phyloP scores from a whole-genome alignment of 257 asterid species.

The Schizonepeta tenuifolia region DNA sequence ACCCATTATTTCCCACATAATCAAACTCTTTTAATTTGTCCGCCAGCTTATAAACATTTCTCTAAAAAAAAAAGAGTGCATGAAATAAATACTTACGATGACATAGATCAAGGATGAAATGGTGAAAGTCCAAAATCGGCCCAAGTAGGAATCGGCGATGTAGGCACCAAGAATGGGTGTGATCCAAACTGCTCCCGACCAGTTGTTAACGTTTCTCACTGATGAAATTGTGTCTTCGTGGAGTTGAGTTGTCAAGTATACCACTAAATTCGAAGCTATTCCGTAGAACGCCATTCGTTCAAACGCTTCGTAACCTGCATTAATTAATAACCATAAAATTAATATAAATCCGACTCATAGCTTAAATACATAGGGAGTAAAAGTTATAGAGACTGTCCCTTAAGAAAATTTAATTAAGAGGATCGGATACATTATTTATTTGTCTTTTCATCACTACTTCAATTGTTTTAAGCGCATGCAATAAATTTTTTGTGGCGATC shows the following conservation, averaged over 20 bases:
- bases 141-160: slow-evolving; percentile 80
- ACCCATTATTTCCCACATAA: slow-evolving; percentile 13
- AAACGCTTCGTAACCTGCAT: slow-evolving; percentile 82
- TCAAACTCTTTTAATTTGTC: too few relatives aligned
- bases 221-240: slow-evolving; percentile 86
- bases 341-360: too few relatives aligned
- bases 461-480: too few relatives aligned
- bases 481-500: too few relatives aligned
- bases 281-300: slow-evolving; percentile 97
- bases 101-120: slow-evolving; percentile 77
- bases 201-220: slow-evolving; percentile 78
- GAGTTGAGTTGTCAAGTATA: slow-evolving; percentile 78
- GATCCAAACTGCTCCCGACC: slow-evolving; percentile 94
- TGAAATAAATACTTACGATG: slow-evolving; percentile 45
- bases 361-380: too few relatives aligned
- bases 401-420: too few relatives aligned
- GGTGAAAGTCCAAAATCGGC: slow-evolving; percentile 94
- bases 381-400: too few relatives aligned
- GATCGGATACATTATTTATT: too few relatives aligned
- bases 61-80: too few relatives aligned
- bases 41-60: too few relatives aligned
- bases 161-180: slow-evolving; percentile 90
- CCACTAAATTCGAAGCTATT: slow-evolving; percentile 86
- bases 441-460: too few relatives aligned
- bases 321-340: too few relatives aligned